These are phyloP conservation scores for Starmerella ratchasimensis DNA, from an alignment of 805 yeast genomes.

Conservation along the genomic window DNA sequence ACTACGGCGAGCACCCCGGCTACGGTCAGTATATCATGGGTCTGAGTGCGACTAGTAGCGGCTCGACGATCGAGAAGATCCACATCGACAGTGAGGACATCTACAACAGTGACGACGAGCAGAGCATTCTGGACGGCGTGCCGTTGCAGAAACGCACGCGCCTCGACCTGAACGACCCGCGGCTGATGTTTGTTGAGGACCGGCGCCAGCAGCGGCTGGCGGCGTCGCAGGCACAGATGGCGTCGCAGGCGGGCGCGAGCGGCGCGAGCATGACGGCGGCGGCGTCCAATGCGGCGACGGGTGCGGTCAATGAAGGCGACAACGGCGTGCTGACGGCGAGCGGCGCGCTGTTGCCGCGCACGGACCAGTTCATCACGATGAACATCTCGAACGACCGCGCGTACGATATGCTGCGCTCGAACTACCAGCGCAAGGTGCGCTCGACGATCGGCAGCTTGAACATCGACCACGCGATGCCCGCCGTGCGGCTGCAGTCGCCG, in stretches of 20 bases:
- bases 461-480: constrained; percentile 86
- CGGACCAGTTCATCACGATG: constrained; percentile 27
- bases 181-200: constrained; percentile 51
- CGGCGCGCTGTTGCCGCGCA: constrained; percentile 21
- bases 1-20: too few species aligned
- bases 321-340: too few species aligned
- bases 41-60: too few species aligned
- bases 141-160: constrained; percentile 23
- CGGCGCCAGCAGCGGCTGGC: constrained; percentile 1
- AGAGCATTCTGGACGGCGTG: constrained; percentile 57
- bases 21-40: too few species aligned
- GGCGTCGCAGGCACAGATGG: neutral
- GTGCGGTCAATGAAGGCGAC: too few species aligned
- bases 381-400: constrained; percentile 80
- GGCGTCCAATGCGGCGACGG: too few species aligned
- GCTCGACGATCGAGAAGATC: constrained; percentile 13
- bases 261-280: neutral
- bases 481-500: constrained; percentile 75
- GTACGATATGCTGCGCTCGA: constrained; percentile 68
- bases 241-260: neutral
- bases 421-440: constrained; percentile 82
- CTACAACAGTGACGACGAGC: constrained; percentile 35
- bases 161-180: constrained; percentile 80
- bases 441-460: constrained; percentile 81
- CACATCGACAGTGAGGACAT: constrained; percentile 23